phyloP scores from a whole-genome alignment of 257 asterid species.

The Solanum appendiculatum region DNA sequence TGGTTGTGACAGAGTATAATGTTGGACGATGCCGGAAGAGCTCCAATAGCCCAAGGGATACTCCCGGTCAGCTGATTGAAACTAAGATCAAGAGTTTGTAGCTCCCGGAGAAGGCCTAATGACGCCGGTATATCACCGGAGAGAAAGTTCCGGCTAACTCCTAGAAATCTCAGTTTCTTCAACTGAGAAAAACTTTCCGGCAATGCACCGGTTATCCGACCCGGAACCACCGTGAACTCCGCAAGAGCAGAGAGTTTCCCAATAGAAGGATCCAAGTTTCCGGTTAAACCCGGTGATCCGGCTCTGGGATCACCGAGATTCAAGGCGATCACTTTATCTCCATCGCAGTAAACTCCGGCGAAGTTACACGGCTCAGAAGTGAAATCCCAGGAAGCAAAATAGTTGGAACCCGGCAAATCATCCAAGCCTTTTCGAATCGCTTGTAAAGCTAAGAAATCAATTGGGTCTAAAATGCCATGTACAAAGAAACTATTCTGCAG shows the following conservation, averaged over 20 bases:
- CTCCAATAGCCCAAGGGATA: slow-evolving; percentile 41
- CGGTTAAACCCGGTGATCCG: slow-evolving; percentile 62
- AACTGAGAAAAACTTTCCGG: slow-evolving; percentile 44
- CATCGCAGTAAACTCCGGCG: slow-evolving; percentile 72
- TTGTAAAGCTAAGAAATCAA: slow-evolving; percentile 84
- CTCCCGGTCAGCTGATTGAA: slow-evolving; percentile 57
- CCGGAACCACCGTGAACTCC: slow-evolving; percentile 68
- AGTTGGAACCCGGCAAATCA: slow-evolving; percentile 83
- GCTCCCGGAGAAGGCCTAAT: slow-evolving; percentile 36
- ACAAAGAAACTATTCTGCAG: slow-evolving; percentile 22
- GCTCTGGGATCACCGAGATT: slow-evolving; percentile 96
- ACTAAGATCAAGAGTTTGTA: slow-evolving; percentile 70
- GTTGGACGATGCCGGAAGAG: slow-evolving; percentile 39
- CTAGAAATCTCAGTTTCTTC: slow-evolving; percentile 35
- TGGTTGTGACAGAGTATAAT: slow-evolving; percentile 51
- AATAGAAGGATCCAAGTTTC: slow-evolving; percentile 45
- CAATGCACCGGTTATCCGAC: slow-evolving; percentile 47
- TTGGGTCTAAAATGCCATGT: slow-evolving; percentile 60
- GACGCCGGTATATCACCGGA: slow-evolving; percentile 52
- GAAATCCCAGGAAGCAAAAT: slow-evolving; percentile 83
- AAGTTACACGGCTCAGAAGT: slow-evolving; percentile 83
- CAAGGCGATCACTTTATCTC: slow-evolving; percentile 60
- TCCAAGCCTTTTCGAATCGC: slow-evolving; percentile 52
- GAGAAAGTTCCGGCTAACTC: slow-evolving; percentile 45
- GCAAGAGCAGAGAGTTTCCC: slow-evolving; percentile 49